phyloP scores from a whole-genome alignment of 2,329 filamentous ascomycete species.

The Epichloe amarillans region DNA sequence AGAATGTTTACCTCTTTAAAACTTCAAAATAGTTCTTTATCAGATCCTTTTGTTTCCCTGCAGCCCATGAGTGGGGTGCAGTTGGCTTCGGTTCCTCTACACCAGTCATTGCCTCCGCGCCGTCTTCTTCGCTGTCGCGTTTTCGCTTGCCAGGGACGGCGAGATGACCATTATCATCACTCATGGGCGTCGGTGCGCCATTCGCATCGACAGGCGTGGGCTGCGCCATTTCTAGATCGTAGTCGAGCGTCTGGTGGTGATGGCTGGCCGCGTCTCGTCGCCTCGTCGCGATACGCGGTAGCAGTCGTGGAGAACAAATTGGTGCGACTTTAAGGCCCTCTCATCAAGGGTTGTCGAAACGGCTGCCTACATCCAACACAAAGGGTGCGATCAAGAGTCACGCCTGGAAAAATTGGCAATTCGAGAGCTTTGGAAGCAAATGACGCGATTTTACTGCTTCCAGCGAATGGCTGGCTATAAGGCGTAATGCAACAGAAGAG shows the following conservation, averaged over 20 bases:
- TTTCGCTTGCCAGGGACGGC: slow-evolving; percentile 40
- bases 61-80: slow-evolving; percentile 12
- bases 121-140: slow-evolving; percentile 37
- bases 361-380: slow-evolving; percentile 19
- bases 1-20: slow-evolving; percentile 23
- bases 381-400: slow-evolving; percentile 16
- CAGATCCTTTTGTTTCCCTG: slow-evolving; percentile 20
- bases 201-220: slow-evolving; percentile 25
- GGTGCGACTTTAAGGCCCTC: slow-evolving; percentile 28
- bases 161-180: slow-evolving; percentile 17
- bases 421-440: slow-evolving; percentile 2
- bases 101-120: slow-evolving; percentile 17
- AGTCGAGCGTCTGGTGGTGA: slow-evolving; percentile 9
- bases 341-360: slow-evolving; percentile 21
- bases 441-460: slow-evolving; percentile 10
- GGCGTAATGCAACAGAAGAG: slow-evolving; percentile 17
- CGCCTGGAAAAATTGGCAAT: slow-evolving; percentile 10
- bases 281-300: slow-evolving; percentile 29
- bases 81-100: slow-evolving; percentile 14
- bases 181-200: slow-evolving; percentile 26
- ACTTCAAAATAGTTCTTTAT: slow-evolving; percentile 26
- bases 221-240: slow-evolving; percentile 27
- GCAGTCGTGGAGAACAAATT: slow-evolving; percentile 18
- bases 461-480: slow-evolving; percentile 12
- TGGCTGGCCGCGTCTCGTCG: slow-evolving; percentile 24